A percentile compares a stretch with the other conserved stretches of the same genome.
Evolutionary conservation across 495 filamentous ascomycete species (phyloP).

Genomic region (Hyaloscypha variabilis): DNA sequence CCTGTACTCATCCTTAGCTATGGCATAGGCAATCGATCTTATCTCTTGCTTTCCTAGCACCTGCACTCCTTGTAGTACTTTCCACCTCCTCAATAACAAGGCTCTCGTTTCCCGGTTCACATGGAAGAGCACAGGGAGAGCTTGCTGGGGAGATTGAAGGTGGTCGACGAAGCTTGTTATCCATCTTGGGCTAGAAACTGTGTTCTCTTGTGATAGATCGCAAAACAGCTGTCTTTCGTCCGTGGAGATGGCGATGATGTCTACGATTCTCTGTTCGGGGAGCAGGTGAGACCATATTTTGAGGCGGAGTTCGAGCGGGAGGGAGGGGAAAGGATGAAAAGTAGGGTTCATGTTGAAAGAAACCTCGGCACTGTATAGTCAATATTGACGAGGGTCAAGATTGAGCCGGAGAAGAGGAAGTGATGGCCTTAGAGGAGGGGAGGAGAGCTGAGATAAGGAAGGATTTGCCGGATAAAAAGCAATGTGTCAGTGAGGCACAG

Average conservation of each 20-base stretch:
- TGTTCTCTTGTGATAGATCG: not conserved
- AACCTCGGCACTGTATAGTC: not conserved
- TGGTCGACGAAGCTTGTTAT: not conserved
- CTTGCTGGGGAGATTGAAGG: not conserved
- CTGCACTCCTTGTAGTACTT: not conserved
- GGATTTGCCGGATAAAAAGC: constrained; percentile 1
- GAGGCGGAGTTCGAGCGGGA: constrained; percentile 6
- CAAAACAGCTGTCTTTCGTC: not conserved
- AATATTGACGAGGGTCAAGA: not conserved
- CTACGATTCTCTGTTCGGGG: not conserved
- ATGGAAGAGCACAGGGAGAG: not conserved
- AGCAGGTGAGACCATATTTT: constrained; percentile 18
- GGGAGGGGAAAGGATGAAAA: not conserved
- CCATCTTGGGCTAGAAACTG: too few relatives aligned
- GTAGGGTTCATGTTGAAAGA: not conserved
- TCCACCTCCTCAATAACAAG: not conserved
- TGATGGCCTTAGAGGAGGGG: not conserved
- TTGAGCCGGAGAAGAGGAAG: not conserved
- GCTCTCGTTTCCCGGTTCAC: not conserved
- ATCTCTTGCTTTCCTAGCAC: not conserved
- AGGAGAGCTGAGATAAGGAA: constrained; percentile 4
- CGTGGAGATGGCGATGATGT: constrained; percentile 2
- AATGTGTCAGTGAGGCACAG: not conserved
- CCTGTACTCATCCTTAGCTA: not conserved
- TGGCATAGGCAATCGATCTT: not conserved